A percentile compares a stretch with the other conserved stretches of the same genome.
Conservation (phyloP, 805 yeast species). For the Clavispora vitiphila region DNA sequence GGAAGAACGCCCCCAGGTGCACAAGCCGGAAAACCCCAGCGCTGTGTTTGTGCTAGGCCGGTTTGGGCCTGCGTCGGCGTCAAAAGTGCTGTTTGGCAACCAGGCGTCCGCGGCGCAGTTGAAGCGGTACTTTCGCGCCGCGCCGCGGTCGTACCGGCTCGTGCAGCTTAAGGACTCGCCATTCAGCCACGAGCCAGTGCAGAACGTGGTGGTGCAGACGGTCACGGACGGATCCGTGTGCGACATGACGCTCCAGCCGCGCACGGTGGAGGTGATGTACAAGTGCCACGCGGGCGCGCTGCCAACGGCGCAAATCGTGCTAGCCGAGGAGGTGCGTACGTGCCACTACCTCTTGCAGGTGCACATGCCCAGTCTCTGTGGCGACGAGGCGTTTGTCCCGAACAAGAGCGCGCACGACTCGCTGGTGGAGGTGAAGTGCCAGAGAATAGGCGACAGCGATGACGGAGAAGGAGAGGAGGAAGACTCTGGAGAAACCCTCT, state of each 20-base stretch:
- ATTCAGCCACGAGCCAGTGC: slow-evolving; percentile 14
- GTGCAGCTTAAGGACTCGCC: slow-evolving; percentile 14
- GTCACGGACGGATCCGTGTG: slow-evolving; percentile 49
- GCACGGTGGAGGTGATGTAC: slow-evolving; percentile 53
- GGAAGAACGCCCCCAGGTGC: slow-evolving; percentile 21
- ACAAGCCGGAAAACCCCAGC: slow-evolving; percentile 26
- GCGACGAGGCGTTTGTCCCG: slow-evolving; percentile 28
- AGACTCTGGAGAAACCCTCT: too few species aligned
- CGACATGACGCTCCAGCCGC: slow-evolving; percentile 49
- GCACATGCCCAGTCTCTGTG: slow-evolving; percentile 48
- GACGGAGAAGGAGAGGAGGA: too few species aligned
- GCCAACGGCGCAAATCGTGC: slow-evolving; percentile 19
- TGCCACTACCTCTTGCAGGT: slow-evolving; percentile 54
- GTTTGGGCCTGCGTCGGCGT: slow-evolving; percentile 14
- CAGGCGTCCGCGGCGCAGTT: slow-evolving; percentile 17
- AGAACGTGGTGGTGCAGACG: slow-evolving; percentile 34
- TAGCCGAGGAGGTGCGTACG: slow-evolving; percentile 48
- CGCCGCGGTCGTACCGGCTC: slow-evolving; percentile 17
- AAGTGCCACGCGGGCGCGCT: slow-evolving; percentile 42
- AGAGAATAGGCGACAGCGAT: slow-evolving; percentile 6
- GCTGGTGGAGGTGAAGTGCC: slow-evolving; percentile 27
- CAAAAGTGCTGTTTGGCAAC: slow-evolving; percentile 9
- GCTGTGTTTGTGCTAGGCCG: slow-evolving; percentile 33
- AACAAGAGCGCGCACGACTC: slow-evolving; percentile 18
- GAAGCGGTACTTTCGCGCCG: slow-evolving; percentile 20